Conservation (phyloP, 1,284 basidiomycete species). For the Apiotrichum gamsii region DNA sequence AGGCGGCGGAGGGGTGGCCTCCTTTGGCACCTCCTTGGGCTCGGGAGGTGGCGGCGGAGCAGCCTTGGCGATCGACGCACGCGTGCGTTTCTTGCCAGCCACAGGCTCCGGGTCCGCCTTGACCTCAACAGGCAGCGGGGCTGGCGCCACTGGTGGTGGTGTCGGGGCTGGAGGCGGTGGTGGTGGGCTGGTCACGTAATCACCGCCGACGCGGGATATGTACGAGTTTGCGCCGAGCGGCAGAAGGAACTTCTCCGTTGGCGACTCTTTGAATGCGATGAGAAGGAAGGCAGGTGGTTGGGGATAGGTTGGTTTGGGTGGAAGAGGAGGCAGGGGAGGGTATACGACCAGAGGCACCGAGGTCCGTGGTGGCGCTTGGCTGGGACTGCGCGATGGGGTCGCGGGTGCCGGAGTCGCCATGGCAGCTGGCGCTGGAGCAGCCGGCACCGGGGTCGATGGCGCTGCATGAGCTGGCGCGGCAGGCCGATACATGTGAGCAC, state of each 20-base stretch:
- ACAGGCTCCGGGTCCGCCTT: background rate
- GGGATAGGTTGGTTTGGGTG: conserved; percentile 19
- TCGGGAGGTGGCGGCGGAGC: background rate
- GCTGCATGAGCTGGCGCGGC: no score
- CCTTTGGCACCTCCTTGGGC: conserved; percentile 3
- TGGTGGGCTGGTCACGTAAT: conserved; percentile 26
- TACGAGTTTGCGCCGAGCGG: conserved; percentile 34
- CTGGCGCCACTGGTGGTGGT: background rate
- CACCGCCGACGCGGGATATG: conserved; percentile 37
- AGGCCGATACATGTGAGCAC: no score
- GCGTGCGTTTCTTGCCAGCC: conserved; percentile 14
- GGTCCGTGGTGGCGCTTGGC: no score
- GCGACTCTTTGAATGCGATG: conserved; percentile 38
- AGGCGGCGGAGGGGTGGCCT: conserved; percentile 7
- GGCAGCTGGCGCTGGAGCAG: no score
- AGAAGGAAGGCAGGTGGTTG: conserved; percentile 40
- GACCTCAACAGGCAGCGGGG: background rate
- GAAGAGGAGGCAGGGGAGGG: no score
- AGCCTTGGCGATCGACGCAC: conserved; percentile 13
- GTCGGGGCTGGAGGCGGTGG: conserved; percentile 4
- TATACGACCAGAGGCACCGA: no score
- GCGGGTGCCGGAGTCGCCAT: no score
- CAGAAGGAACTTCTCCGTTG: conserved; percentile 40
- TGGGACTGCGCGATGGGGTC: no score
- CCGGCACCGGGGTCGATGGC: no score